Evolutionary conservation across 306 rosid genomes (phyloP).

Genomic region (Citrullus mucosospermus): DNA sequence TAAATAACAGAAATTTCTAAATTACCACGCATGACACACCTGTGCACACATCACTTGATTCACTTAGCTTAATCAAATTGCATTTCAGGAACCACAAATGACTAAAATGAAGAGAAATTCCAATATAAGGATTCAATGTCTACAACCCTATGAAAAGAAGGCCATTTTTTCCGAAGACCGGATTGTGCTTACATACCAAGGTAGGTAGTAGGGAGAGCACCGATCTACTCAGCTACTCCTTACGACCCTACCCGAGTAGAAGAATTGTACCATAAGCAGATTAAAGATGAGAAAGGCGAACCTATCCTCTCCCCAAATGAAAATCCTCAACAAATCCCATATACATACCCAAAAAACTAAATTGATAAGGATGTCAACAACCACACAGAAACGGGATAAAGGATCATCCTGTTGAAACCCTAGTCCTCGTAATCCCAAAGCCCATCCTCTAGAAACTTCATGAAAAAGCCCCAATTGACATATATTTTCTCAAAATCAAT

Average conservation of each 20-base stretch:
- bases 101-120: background rate
- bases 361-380: background rate
- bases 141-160: background rate
- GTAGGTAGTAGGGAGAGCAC: background rate
- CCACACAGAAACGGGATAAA: background rate
- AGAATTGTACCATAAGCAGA: background rate
- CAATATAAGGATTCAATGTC: background rate
- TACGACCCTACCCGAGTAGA: background rate
- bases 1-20: background rate
- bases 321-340: background rate
- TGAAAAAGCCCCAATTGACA: background rate
- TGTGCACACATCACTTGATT: background rate
- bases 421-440: background rate
- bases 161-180: background rate
- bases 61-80: background rate
- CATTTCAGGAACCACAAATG: background rate
- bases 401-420: background rate
- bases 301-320: background rate
- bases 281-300: background rate
- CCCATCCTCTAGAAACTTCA: background rate
- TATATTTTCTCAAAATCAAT: background rate
- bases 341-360: background rate
- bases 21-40: background rate
- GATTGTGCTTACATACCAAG: background rate
- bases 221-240: background rate